These are phyloP conservation scores for Luffa aegyptiaca DNA, from an alignment of 306 rosid species.

Conservation along the genomic window DNA sequence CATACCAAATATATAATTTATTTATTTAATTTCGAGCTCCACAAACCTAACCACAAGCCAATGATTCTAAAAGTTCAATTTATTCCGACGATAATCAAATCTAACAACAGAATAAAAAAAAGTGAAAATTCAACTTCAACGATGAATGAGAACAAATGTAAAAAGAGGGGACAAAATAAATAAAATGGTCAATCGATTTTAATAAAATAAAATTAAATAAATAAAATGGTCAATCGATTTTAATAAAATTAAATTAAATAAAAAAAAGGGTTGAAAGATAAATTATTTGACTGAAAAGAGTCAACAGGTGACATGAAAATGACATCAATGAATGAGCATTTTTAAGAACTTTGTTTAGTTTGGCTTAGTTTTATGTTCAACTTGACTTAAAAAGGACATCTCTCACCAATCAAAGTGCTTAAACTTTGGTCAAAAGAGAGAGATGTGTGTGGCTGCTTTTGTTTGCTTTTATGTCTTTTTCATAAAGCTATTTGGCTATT, in stretches of 20 bases:
- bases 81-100: no score
- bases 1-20: no score
- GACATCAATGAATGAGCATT: neutral
- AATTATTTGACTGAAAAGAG: neutral
- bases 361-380: neutral
- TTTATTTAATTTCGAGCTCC: no score
- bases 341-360: neutral
- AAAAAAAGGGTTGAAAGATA: neutral
- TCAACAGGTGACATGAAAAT: neutral
- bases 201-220: neutral
- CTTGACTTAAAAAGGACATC: neutral
- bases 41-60: no score
- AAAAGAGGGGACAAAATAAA: no score
- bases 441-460: constrained; percentile 4
- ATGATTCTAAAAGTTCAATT: no score
- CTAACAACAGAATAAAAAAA: no score
- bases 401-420: neutral
- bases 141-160: no score
- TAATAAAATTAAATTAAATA: neutral
- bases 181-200: no score
- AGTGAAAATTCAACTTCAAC: no score
- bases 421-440: neutral
- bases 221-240: neutral
- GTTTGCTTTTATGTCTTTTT: neutral
- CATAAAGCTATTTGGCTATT: neutral